A percentile compares a stretch with the other conserved stretches of the same genome.
Evolutionary conservation across 495 filamentous ascomycete genomes (phyloP).

Genomic region (Mytilinidion resinicola): DNA sequence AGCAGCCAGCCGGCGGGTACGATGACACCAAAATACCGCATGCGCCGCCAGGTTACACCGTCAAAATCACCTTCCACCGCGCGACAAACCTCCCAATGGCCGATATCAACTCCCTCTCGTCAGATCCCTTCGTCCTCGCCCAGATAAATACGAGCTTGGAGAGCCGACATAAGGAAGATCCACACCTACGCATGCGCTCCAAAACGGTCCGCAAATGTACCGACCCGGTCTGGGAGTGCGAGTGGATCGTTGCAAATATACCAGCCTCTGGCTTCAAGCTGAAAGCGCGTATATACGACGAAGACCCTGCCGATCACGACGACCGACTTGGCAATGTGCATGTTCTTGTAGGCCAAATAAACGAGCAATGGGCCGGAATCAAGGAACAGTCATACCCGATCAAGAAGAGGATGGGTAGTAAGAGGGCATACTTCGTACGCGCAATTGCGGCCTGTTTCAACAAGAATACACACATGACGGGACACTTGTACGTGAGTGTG

Average conservation of each 20-base stretch:
- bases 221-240: conserved; percentile 72
- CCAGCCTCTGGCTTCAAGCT: conserved; percentile 70
- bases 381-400: conserved; percentile 60
- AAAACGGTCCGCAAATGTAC: conserved; percentile 62
- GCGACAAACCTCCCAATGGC: conserved; percentile 74
- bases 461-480: conserved; percentile 49
- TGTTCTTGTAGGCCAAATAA: conserved; percentile 51
- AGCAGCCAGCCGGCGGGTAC: conserved; percentile 70
- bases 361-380: conserved; percentile 61
- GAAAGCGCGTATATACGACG: conserved; percentile 79
- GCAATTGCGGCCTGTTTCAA: conserved; percentile 54
- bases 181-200: conserved; percentile 64
- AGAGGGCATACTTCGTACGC: conserved; percentile 70
- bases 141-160: conserved; percentile 58
- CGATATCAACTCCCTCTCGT: conserved; percentile 68
- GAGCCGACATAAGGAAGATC: conserved; percentile 73
- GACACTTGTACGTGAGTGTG: conserved; percentile 61
- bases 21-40: conserved; percentile 70
- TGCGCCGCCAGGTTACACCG: conserved; percentile 67
- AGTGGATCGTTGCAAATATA: conserved; percentile 84
- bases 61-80: conserved; percentile 78
- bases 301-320: conserved; percentile 80
- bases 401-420: conserved; percentile 77
- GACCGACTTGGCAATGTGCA: conserved; percentile 82
- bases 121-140: conserved; percentile 76